These are phyloP conservation scores for Mycena vulgaris DNA, from an alignment of 768 basidiomycete genomes.

Conservation along the genomic window DNA sequence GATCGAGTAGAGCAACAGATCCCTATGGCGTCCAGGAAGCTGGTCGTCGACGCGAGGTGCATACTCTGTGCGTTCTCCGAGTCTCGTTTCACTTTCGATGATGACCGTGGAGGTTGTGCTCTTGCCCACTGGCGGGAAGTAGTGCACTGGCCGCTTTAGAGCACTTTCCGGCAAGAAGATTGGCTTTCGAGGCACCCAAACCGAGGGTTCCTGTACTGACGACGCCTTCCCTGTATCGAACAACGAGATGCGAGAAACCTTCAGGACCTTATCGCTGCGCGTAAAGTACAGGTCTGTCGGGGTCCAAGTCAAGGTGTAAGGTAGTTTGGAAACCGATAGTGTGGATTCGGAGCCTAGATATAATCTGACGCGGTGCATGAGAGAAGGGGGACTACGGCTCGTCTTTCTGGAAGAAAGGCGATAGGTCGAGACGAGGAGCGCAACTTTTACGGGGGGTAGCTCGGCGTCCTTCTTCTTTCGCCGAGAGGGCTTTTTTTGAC, in stretches of 20 bases:
- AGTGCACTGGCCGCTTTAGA: conserved; percentile 39
- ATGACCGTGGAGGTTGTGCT: conserved; percentile 14
- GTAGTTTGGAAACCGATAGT: conserved; percentile 41
- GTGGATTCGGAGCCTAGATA: conserved; percentile 26
- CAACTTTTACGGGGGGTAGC: conserved; percentile 30
- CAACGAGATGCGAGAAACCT: conserved; percentile 41
- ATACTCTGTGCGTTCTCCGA: background rate
- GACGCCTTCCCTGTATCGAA: conserved; percentile 30
- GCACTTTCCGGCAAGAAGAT: conserved; percentile 44
- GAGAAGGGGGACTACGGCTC: conserved; percentile 36
- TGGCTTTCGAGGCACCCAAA: conserved; percentile 36
- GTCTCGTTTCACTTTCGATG: conserved; percentile 38
- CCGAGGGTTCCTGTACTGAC: conserved; percentile 5
- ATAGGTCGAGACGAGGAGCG: conserved; percentile 43
- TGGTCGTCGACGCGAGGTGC: conserved; percentile 9
- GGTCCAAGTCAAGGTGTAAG: conserved; percentile 47
- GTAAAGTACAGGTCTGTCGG: conserved; percentile 43
- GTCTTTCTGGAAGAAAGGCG: conserved; percentile 39
- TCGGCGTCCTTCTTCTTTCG: background rate
- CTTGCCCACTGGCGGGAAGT: conserved; percentile 35
- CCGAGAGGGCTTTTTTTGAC: conserved; percentile 26
- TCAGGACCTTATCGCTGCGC: conserved; percentile 31
- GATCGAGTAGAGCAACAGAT: background rate
- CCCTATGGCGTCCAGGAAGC: background rate
- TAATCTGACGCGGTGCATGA: conserved; percentile 39